Conservation (phyloP, 2,329 filamentous ascomycete genomes). For the Amphichorda felina region DNA sequence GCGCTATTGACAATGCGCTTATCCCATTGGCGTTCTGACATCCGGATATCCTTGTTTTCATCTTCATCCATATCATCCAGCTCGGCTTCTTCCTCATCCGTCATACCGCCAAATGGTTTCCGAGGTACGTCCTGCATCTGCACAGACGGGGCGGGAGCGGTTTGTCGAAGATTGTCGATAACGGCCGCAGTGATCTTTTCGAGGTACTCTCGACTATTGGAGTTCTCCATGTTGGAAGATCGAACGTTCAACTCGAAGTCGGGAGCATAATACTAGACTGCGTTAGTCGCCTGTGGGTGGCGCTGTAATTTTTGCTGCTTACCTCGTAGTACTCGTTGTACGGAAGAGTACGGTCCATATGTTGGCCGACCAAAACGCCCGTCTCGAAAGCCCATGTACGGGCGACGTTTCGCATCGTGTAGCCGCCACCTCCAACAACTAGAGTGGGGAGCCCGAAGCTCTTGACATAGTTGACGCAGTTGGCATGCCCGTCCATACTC, state of each 20-base stretch:
- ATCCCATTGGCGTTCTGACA: slow-evolving; percentile 74
- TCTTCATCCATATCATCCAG: slow-evolving; percentile 68
- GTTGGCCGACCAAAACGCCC: slow-evolving; percentile 71
- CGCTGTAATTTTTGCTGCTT: slow-evolving; percentile 9
- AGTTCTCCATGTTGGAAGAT: slow-evolving; percentile 81
- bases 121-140: slow-evolving; percentile 73
- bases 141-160: slow-evolving; percentile 77
- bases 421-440: slow-evolving; percentile 91
- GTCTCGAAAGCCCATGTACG: slow-evolving; percentile 97
- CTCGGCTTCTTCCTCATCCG: slow-evolving; percentile 55
- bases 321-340: slow-evolving; percentile 94
- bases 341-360: slow-evolving; percentile 72
- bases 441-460: slow-evolving; percentile 73
- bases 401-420: slow-evolving; percentile 94
- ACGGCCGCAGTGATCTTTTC: slow-evolving; percentile 72
- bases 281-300: slow-evolving; percentile 8
- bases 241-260: slow-evolving; percentile 87
- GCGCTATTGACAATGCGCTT: slow-evolving; percentile 64
- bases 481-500: slow-evolving; percentile 91
- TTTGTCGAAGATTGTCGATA: slow-evolving; percentile 76
- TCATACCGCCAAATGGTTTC: slow-evolving; percentile 48
- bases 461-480: slow-evolving; percentile 88
- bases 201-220: slow-evolving; percentile 73
- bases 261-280: slow-evolving; percentile 70
- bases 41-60: slow-evolving; percentile 70